These are phyloP conservation scores for Rhizopus delemar DNA, from an alignment of 371 early-diverging fungal genomes.

Conservation along the genomic window DNA sequence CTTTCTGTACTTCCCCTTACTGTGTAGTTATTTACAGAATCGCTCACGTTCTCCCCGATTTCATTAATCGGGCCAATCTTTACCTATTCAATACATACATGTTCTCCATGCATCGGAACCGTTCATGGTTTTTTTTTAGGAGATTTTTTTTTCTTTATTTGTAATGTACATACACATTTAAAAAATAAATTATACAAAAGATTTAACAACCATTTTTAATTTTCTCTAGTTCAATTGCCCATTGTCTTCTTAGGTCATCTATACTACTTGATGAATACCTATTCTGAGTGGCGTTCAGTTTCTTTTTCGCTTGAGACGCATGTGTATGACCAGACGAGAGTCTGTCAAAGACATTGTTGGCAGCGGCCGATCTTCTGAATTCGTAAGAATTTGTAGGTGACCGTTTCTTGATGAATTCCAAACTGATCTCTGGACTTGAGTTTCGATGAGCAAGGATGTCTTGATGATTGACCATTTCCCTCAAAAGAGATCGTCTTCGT, in stretches of 20 bases:
- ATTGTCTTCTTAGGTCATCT: constrained; percentile 34
- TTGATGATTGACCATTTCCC: constrained; percentile 17
- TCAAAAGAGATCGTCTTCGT: constrained; percentile 21
- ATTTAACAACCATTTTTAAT: constrained; percentile 2
- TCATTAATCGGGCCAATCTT: too few species aligned
- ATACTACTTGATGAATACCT: constrained; percentile 32
- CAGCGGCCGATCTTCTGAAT: constrained; percentile 18
- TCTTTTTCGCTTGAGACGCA: constrained; percentile 47
- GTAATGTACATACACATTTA: background rate
- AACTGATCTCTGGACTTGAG: constrained; percentile 2
- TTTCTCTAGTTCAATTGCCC: constrained; percentile 21
- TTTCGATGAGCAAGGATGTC: constrained; percentile 1
- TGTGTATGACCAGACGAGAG: constrained; percentile 45
- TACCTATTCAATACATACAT: too few species aligned
- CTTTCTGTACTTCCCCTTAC: too few species aligned
- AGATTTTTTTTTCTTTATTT: background rate
- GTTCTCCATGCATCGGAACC: too few species aligned
- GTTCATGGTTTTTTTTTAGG: background rate
- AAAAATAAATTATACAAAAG: background rate
- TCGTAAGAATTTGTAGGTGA: constrained; percentile 24
- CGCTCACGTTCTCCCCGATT: too few species aligned
- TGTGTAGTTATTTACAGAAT: too few species aligned
- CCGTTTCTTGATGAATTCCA: constrained; percentile 4
- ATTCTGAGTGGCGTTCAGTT: constrained; percentile 1
- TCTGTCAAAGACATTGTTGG: constrained; percentile 42